Evolutionary conservation across 2,329 filamentous ascomycete species (phyloP), one percentile per base, ranked within the genome.

Genomic region (Colletotrichum camelliae): DNA sequence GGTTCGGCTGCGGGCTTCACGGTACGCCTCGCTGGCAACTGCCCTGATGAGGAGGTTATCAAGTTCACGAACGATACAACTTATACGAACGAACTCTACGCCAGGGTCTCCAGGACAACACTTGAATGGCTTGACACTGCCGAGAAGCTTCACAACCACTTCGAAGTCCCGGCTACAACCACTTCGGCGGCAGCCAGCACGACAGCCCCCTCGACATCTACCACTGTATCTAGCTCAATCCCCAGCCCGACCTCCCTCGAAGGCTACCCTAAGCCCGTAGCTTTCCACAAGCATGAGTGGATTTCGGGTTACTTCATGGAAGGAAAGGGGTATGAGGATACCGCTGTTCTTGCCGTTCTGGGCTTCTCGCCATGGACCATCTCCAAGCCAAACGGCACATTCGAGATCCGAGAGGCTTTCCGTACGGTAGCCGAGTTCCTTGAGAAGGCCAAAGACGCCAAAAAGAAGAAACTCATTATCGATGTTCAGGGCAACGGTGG

Each of bases 401-500:
- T 79, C 15, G 74, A 79, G 27, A 62, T 69, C 4, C 5, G 52
- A 2, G 72, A 79, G 24, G 82, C 81, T 62, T 70, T 75, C 24
- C 64, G 70, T 6, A 74, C 81, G 55, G 78, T 81, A n/a, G 66
- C 85, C 9, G 67, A 70, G 9, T 89, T 92, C 78, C 84, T 93
- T 18, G 82, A 85, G 0, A 82, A 85, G 55, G 87, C 87, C 15
- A 86, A 87, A 57, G 77, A 81, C 3, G 84, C 84, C 3, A 86
- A 87, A 3, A 92, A 92, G 80, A 90, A 85, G 3, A 92, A 90
- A 80, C 85, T 94, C 7, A 86, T 94, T 35, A 89, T 94, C 74
- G 93, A 94, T 77, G 80, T 94, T 8, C 88, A 89, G 5, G 87
- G 85, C 3, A 95, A 94, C 77, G 86, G 85, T 0, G 93, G 93